Conservation (phyloP, 169 alveolate species). For the Plasmodium blacklocki region DNA sequence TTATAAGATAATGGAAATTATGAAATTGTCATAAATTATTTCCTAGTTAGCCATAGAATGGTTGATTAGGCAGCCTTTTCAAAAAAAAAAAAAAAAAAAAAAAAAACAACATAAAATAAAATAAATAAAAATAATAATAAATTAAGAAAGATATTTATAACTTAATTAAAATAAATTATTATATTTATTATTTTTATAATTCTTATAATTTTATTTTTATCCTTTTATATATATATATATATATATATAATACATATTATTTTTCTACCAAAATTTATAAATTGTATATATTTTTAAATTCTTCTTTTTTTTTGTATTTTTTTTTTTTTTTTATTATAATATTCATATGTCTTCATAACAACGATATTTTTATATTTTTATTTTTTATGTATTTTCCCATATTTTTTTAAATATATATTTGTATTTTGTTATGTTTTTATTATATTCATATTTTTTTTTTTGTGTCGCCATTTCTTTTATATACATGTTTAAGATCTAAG, state of each 20-base stretch:
- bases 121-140: not conserved
- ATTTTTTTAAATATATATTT: slow-evolving; percentile 5
- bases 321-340: not conserved
- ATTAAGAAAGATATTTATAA: slow-evolving; percentile 4
- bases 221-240: not conserved
- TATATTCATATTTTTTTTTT: slow-evolving; percentile 15
- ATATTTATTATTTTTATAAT: not conserved
- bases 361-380: slow-evolving; percentile 1
- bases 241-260: too few species aligned
- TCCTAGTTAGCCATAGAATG: not conserved
- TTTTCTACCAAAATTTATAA: slow-evolving; percentile 35
- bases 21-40: slow-evolving; percentile 30
- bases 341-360: slow-evolving; percentile 37
- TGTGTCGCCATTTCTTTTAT: slow-evolving; percentile 14
- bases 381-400: not conserved
- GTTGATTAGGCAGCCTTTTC: not conserved
- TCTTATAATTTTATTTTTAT: slow-evolving; percentile 11
- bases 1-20: slow-evolving; percentile 24
- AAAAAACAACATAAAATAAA: too few species aligned
- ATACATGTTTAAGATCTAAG: slow-evolving; percentile 15
- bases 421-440: slow-evolving; percentile 12
- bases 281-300: slow-evolving; percentile 12
- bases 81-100: slow-evolving; percentile 14
- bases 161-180: slow-evolving; percentile 5
- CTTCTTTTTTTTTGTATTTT: too few species aligned